Evolutionary conservation across 2,329 filamentous ascomycete genomes (phyloP).

Genomic region (Venturia aucupariae): DNA sequence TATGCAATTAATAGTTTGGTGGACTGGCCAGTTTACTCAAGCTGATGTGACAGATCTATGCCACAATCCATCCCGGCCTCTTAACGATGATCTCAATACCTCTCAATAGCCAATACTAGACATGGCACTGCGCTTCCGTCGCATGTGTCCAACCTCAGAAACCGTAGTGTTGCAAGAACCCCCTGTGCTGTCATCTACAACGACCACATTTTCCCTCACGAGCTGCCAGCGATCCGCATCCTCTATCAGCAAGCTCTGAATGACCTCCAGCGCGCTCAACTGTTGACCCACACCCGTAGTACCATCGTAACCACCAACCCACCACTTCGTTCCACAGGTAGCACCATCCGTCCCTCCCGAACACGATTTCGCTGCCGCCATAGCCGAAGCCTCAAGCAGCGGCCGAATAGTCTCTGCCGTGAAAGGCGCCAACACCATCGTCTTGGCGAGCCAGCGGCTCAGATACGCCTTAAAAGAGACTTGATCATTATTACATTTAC

Average conservation of each 20-base stretch:
- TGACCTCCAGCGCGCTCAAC: slow-evolving; percentile 36
- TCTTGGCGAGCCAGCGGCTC: slow-evolving; percentile 50
- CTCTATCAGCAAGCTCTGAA: slow-evolving; percentile 31
- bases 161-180: too few species aligned
- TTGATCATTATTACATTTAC: slow-evolving; percentile 61
- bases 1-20: not conserved
- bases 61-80: too few species aligned
- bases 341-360: slow-evolving; percentile 31
- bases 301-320: slow-evolving; percentile 33
- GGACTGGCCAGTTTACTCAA: not conserved
- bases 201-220: not conserved
- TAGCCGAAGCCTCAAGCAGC: slow-evolving; percentile 32
- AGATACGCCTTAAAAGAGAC: slow-evolving; percentile 69
- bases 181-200: not conserved
- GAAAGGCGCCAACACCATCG: slow-evolving; percentile 34
- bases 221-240: slow-evolving; percentile 2
- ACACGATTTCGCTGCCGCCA: slow-evolving; percentile 35
- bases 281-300: slow-evolving; percentile 35
- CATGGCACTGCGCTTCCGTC: not conserved
- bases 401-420: slow-evolving; percentile 30
- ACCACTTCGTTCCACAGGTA: slow-evolving; percentile 39
- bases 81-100: not conserved
- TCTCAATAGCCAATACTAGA: not conserved
- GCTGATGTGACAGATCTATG: not conserved
- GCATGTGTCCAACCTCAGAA: too few species aligned